Evolutionary conservation across 345 rosid species (phyloP), one percentile per base, ranked within the genome.

Genomic region (Bruguiera sexangula): DNA sequence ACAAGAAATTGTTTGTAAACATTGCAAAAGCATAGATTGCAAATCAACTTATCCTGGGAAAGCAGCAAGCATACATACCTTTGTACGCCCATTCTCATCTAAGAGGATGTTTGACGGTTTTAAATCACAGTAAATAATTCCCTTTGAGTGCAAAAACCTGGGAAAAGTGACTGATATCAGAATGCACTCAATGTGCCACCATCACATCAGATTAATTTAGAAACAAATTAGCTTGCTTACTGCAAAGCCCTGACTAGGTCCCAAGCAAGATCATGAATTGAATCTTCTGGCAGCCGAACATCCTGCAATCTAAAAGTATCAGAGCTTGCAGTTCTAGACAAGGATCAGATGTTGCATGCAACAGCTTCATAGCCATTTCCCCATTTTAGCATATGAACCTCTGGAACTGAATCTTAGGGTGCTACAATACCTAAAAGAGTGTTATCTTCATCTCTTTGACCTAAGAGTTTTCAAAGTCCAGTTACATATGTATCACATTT

Each of bases 71-170:
- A 65, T 19, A 52, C 22, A 20, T 79, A 95, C 99, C 96, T 95
- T 95, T 53, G 82, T 80, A 76, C 72, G 91, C 39, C 98, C 99
- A 65, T 88, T 92, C 81, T 95, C 99, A 51, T 95, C 99, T 74
- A 95, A 77, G 67, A 92, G 89, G 68, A 95, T 86, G 76, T 95
- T 95, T 73, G 99, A 95, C 63, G 99, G 99, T 78, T 95, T 95
- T 72, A 95, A 69, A 80, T 95, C 99, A 74, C 99, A 84, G 70
- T 95, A 95, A 64, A 90, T 87, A 67, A 90, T 85, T 68, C 97
- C 98, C 80, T 90, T 88, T 53, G 97, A 92, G 79, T 95, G 99
- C 70, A 95, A 78, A 51, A 64, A 92, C 76, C 98, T 95, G 77
- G 71, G 1, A 77, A 75, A 32, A 31, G 53, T 30, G 46, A 67